These are phyloP conservation scores for Exophiala calicioides DNA, from an alignment of 2,329 filamentous ascomycete genomes.

Conservation along the genomic window DNA sequence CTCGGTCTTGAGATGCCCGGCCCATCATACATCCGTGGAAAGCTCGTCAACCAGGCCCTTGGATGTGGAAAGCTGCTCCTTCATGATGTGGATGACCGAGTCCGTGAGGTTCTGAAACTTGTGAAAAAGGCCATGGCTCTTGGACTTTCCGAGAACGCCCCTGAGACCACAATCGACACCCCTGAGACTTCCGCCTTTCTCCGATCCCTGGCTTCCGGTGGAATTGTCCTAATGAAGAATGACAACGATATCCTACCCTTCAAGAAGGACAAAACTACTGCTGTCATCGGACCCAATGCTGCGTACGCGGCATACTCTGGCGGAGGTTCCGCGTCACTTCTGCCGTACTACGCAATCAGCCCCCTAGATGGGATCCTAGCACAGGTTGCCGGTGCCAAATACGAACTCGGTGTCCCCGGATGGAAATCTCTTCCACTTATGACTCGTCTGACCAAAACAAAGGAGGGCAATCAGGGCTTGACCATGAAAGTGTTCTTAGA, in stretches of 20 bases:
- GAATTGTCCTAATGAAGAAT: constrained; percentile 74
- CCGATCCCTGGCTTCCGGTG: constrained; percentile 66
- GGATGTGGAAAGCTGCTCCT: constrained; percentile 58
- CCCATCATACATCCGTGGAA: constrained; percentile 46
- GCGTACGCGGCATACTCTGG: constrained; percentile 55
- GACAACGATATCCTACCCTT: constrained; percentile 63
- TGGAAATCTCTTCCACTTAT: constrained; percentile 65
- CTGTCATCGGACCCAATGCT: constrained; percentile 58
- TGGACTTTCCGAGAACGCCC: constrained; percentile 57
- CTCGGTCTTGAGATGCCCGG: constrained; percentile 53
- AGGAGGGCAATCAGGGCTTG: constrained; percentile 59
- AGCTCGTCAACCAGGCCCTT: constrained; percentile 46
- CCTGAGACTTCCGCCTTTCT: constrained; percentile 65
- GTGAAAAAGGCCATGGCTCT: constrained; percentile 58
- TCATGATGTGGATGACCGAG: constrained; percentile 60
- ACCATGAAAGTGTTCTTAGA: constrained; percentile 65
- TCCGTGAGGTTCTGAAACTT: constrained; percentile 59
- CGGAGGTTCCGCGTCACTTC: constrained; percentile 63
- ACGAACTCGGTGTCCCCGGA: constrained; percentile 63
- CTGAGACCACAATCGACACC: constrained; percentile 59
- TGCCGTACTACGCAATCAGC: constrained; percentile 47
- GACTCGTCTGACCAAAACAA: constrained; percentile 54
- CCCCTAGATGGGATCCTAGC: constrained; percentile 47
- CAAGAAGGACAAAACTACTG: constrained; percentile 47
- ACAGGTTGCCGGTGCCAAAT: constrained; percentile 44